These are phyloP conservation scores for Exophiala oligosperma DNA, from an alignment of 2,329 filamentous ascomycete species.

Conservation along the genomic window DNA sequence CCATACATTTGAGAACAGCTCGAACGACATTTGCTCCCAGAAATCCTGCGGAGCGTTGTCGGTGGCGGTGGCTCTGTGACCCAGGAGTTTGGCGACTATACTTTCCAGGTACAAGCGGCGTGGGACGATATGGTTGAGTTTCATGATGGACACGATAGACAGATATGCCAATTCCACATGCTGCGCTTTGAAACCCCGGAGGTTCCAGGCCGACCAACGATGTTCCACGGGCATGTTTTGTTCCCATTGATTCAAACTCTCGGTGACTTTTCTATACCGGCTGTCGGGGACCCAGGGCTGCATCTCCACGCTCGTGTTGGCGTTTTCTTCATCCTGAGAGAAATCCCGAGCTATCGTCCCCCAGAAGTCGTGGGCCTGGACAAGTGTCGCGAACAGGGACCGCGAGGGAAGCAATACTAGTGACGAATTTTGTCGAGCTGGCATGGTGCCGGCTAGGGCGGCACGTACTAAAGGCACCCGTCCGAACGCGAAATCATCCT, in stretches of 20 bases:
- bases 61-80: constrained; percentile 23
- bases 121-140: constrained; percentile 40
- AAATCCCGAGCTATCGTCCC: constrained; percentile 37
- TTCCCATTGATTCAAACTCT: constrained; percentile 23
- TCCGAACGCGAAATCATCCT: constrained; percentile 42
- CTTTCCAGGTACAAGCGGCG: constrained; percentile 36
- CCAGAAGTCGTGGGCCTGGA: constrained; percentile 42
- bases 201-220: constrained; percentile 39
- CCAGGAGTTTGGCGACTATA: neutral
- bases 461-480: constrained; percentile 32
- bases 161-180: constrained; percentile 39
- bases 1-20: constrained; percentile 39
- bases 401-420: constrained; percentile 22
- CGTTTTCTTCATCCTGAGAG: constrained; percentile 22
- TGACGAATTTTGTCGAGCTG: constrained; percentile 22
- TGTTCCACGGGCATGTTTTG: constrained; percentile 34
- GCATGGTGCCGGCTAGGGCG: constrained; percentile 36
- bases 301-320: neutral
- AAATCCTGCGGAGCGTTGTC: constrained; percentile 26
- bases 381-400: constrained; percentile 40
- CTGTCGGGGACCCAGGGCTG: neutral
- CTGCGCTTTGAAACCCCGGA: constrained; percentile 39
- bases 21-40: constrained; percentile 33
- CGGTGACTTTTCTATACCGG: neutral
- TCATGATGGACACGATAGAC: constrained; percentile 37